Evolutionary conservation across 345 rosid genomes (phyloP), one percentile per base, ranked within the genome.

Genomic region (Euclidium syriacum): DNA sequence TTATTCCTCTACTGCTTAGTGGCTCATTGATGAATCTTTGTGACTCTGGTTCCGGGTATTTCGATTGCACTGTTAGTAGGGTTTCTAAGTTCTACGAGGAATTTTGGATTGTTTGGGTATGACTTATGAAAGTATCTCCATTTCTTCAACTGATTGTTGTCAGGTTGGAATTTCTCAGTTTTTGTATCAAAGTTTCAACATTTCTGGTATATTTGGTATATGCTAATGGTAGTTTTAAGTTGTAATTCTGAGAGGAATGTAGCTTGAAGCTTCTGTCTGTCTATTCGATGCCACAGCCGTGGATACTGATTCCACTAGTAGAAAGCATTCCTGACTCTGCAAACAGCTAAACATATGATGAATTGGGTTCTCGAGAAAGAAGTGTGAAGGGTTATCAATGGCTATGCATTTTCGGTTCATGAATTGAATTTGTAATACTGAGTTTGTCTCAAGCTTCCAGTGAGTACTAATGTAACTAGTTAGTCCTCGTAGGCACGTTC

Each of bases 1-100:
- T 47, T 38, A 30, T 63, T 65, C 32, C 51, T 56, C 54, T 73
- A 69, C 73, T 36, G 58, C 51, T 59, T 61, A 60, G 36, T 58
- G 65, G 64, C 62, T 66, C 68, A 51, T 69, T 73, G 50, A 71
- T 74, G 44, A 24, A 34, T 69, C 69, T 65, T 49, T 22, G 20
- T 54, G 41, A 36, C 42, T 44, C 24, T n/a, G 11, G 26, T 42
- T 52, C 24, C 39, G 2, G 10, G 19, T 17, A 44, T 7, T 24
- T 52, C 11, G 58, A 40, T 71, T 70, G 38, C 57, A 54, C 63
- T 62, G 10, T 22, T 43, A 62, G 57, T 62, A 43, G 48, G 5
- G 68, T 53, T 61, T 69, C 56, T 35, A 36, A 41, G 39, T 35
- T 34, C 11, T 53, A 3, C 14, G 35, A 22, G 11, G 47, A 22